Percentiles rank a stretch among this genome's conserved stretches.
Conservation (phyloP, 2,329 filamentous ascomycete genomes). For the Talaromyces sp. region DNA sequence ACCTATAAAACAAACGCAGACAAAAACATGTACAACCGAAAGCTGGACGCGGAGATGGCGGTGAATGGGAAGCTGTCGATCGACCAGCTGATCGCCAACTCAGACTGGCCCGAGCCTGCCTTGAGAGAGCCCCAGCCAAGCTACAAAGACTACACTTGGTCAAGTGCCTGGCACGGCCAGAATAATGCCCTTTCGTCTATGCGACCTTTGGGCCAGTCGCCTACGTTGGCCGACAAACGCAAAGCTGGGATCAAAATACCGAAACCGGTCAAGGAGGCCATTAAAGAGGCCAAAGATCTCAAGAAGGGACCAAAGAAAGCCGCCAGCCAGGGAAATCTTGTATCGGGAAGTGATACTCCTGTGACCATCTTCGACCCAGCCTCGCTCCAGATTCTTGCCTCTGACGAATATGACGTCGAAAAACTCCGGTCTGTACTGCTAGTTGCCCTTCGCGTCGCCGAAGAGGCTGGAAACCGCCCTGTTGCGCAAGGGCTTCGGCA, state of each 20-base stretch:
- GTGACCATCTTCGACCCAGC: slow-evolving; percentile 12
- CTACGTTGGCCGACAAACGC: slow-evolving; percentile 57
- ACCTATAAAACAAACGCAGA: not conserved
- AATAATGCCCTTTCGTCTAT: slow-evolving; percentile 77
- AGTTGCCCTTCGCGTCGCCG: slow-evolving; percentile 22
- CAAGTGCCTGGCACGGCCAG: slow-evolving; percentile 57
- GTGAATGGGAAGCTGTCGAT: slow-evolving; percentile 9
- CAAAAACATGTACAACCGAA: not conserved
- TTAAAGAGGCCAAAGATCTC: slow-evolving; percentile 18
- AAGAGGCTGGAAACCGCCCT: slow-evolving; percentile 23
- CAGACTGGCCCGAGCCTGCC: slow-evolving; percentile 53
- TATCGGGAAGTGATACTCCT: slow-evolving; percentile 14
- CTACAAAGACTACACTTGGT: slow-evolving; percentile 63
- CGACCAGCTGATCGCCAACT: slow-evolving; percentile 8
- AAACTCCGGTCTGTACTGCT: slow-evolving; percentile 23
- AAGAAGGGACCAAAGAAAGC: slow-evolving; percentile 14
- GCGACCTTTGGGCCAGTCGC: slow-evolving; percentile 71
- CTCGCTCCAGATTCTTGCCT: slow-evolving; percentile 18
- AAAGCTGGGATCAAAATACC: slow-evolving; percentile 41
- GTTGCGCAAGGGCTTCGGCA: slow-evolving; percentile 25
- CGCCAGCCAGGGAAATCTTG: slow-evolving; percentile 6
- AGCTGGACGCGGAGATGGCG: not conserved
- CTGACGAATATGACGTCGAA: slow-evolving; percentile 23
- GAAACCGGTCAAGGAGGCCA: slow-evolving; percentile 29
- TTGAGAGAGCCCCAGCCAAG: slow-evolving; percentile 56